phyloP scores from a whole-genome alignment of 371 early-diverging fungal genomes.

The Chytridium lagenaria region DNA sequence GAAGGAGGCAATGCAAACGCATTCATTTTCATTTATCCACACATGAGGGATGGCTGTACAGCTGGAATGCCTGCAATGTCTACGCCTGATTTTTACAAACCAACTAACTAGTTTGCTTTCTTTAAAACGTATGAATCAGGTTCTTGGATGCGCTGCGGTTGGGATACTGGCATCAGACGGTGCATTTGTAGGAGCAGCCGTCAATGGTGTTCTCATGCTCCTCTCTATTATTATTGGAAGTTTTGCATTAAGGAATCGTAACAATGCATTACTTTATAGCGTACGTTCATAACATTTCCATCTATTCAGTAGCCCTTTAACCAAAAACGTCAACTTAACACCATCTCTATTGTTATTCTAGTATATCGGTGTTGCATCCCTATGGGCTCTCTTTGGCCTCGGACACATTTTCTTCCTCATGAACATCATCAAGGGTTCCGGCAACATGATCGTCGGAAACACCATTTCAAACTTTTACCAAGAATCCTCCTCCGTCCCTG shows the following conservation, averaged over 20 bases:
- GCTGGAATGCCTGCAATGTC: too few relatives aligned
- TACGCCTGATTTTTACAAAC: too few relatives aligned
- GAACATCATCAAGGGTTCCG: neutral
- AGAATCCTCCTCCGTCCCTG: neutral
- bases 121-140: too few relatives aligned
- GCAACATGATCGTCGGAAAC: conserved; percentile 1
- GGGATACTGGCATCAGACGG: neutral
- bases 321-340: neutral
- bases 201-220: neutral
- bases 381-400: neutral
- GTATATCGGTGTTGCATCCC: neutral
- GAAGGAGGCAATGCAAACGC: neutral
- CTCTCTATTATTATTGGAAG: neutral
- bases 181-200: neutral
- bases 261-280: neutral
- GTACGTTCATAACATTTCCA: neutral
- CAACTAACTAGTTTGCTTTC: too few relatives aligned
- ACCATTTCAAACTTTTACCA: conserved; percentile 5
- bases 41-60: too few relatives aligned
- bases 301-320: neutral
- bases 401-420: conserved; percentile 1
- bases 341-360: neutral
- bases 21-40: neutral
- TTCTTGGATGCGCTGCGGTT: neutral
- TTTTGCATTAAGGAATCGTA: neutral